Base-by-base conservation (phyloP, 495 filamentous ascomycete genomes). In the Thermochaetoides thermophila region DNA sequence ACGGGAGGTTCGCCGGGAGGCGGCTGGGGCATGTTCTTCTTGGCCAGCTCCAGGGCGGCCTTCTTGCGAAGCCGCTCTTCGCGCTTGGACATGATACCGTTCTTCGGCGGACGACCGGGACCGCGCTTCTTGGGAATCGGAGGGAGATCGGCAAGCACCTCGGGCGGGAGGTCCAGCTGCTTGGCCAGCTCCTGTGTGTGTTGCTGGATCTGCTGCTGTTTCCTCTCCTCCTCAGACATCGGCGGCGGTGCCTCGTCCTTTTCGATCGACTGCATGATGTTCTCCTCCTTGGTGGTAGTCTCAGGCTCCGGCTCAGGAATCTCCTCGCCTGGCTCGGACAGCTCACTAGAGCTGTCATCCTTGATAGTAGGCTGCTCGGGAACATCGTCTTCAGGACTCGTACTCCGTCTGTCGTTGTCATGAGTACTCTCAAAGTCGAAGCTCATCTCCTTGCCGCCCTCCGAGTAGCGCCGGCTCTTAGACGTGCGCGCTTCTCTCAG, bases 81-180 rank as follows among this genome's bases (percentile, higher is more conserved):
- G 23, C 84, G 71, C 60, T 92, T 92, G 6, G 84, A 93, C 72
- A 91, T 85, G 49, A 89, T 74, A 5, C 85, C 85, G 53, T 92
- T 79, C 63, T 92, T 92, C 7, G 85, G 85, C 27, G 85, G 85
- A 33, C 85, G 63, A 20, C 85, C 85, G 27, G 85, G 85, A 8
- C 85, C 84, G 33, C 81, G 76, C 34, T 83, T 79, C 48, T 74
- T 82, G 3, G 65, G 62, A 4, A 71, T 66, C 32, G 58, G 44
- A 4, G 57, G 42, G 17, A 60, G 45, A 10, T 48, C 40, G 21
- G 32, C 38, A 11, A 55, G 47, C 27, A 43, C 29, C 15, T 48
- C 45, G 5, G 51, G 48, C 12, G 46, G 46, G 36, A 49, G 54
- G 29, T 59, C 61, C 11, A 42, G 32, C 25, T 59, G 49, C n/a